These are phyloP conservation scores for Curvularia lunata DNA, from an alignment of 2,329 filamentous ascomycete species.

Conservation along the genomic window DNA sequence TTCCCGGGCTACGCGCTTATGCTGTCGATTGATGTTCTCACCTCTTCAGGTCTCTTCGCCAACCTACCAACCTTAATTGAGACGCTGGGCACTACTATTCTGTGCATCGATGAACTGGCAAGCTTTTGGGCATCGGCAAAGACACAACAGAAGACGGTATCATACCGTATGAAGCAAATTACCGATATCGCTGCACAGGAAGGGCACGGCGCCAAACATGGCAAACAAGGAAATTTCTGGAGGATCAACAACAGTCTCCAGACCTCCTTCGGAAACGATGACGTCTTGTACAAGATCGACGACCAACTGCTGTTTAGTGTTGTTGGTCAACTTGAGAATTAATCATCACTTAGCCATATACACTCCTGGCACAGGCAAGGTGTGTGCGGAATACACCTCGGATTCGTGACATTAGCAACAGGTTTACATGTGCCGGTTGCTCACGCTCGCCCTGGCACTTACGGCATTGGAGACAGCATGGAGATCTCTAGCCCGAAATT, in stretches of 20 bases:
- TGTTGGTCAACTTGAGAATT: conserved; percentile 31
- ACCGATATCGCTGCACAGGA: conserved; percentile 49
- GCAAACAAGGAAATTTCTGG: conserved; percentile 46
- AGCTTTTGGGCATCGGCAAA: conserved; percentile 66
- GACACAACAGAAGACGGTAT: conserved; percentile 58
- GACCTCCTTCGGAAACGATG: conserved; percentile 51
- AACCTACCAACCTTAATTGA: conserved; percentile 60
- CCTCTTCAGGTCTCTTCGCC: conserved; percentile 59
- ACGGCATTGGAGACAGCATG: conserved; percentile 2
- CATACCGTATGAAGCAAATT: conserved; percentile 55
- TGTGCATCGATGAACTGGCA: conserved; percentile 63
- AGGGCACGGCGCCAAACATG: conserved; percentile 39
- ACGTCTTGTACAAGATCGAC: conserved; percentile 51
- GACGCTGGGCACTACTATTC: conserved; percentile 60
- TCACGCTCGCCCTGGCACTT: background rate
- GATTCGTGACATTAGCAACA: background rate
- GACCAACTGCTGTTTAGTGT: conserved; percentile 41
- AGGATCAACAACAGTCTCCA: conserved; percentile 49
- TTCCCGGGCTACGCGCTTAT: conserved; percentile 68
- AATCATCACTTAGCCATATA: conserved; percentile 9
- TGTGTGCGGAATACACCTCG: background rate
- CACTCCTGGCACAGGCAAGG: background rate
- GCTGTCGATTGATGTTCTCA: conserved; percentile 70
- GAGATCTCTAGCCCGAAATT: background rate
- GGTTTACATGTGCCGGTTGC: background rate